Evolutionary conservation across 1,284 basidiomycete genomes (phyloP).

Genomic region (Pyrrhoderma noxium): DNA sequence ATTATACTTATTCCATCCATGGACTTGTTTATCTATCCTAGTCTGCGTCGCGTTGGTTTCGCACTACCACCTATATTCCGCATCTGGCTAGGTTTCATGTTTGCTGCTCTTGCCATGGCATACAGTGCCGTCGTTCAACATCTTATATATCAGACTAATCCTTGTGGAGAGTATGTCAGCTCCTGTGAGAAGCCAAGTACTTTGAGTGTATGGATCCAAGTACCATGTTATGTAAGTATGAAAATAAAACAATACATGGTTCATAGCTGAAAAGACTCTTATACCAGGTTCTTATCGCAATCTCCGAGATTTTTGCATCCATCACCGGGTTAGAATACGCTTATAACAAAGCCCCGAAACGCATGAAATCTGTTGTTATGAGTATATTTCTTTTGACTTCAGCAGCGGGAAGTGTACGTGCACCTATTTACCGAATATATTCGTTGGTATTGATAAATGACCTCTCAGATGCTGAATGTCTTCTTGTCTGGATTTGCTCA

Average conservation of each 20-base stretch:
- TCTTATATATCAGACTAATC: conserved; percentile 41
- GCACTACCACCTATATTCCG: conserved; percentile 55
- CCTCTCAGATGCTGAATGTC: conserved; percentile 11
- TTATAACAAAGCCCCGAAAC: conserved; percentile 53
- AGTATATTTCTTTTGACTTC: conserved; percentile 47
- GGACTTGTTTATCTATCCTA: conserved; percentile 48
- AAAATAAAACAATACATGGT: not conserved
- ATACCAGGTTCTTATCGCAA: conserved; percentile 42
- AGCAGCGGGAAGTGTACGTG: conserved; percentile 30
- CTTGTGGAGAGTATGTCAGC: conserved; percentile 38
- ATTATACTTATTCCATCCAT: conserved; percentile 44
- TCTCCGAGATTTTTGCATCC: conserved; percentile 55
- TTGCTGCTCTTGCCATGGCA: conserved; percentile 51
- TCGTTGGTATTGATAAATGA: not conserved
- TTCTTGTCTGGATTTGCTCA: conserved; percentile 23
- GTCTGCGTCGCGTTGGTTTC: conserved; percentile 41
- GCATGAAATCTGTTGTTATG: conserved; percentile 51
- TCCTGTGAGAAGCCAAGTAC: conserved; percentile 30
- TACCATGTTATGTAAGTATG: conserved; percentile 12
- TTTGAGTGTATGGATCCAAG: conserved; percentile 45
- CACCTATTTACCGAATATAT: not conserved
- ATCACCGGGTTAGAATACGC: conserved; percentile 59
- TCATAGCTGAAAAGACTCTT: conserved; percentile 27
- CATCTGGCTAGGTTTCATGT: conserved; percentile 58
- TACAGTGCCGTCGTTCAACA: conserved; percentile 50